These are phyloP conservation scores for Asterionellopsis glacialis DNA, from an alignment of 108 stramenopile genomes.

Conservation along the genomic window DNA sequence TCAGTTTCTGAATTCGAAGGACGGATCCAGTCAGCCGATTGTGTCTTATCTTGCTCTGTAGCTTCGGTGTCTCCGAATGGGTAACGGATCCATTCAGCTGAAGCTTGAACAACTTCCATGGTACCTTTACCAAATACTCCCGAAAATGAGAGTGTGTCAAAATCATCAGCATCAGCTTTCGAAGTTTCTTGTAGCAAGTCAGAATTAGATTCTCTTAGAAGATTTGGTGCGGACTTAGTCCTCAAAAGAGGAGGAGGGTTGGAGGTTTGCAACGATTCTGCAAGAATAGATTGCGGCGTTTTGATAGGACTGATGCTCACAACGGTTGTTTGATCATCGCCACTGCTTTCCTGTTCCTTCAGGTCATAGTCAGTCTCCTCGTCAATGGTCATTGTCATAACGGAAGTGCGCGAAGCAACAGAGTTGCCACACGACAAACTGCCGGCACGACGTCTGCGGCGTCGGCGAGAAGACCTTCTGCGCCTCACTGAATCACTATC, in stretches of 20 bases:
- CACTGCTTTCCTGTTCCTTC: neutral
- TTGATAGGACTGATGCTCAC: neutral
- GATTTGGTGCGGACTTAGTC: slow-evolving; percentile 28
- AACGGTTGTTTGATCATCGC: slow-evolving; percentile 3
- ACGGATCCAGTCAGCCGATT: too few relatives aligned
- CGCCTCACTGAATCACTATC: slow-evolving; percentile 4
- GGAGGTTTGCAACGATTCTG: neutral
- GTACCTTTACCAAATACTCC: neutral
- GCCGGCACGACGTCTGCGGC: neutral
- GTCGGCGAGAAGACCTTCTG: neutral
- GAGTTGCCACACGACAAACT: slow-evolving; percentile 17
- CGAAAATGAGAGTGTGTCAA: neutral
- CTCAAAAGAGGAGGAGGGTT: slow-evolving; percentile 9
- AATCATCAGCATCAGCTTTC: neutral
- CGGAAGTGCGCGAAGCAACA: slow-evolving; percentile 28
- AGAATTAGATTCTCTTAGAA: neutral
- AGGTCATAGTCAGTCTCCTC: slow-evolving; percentile 48
- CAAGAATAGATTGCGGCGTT: neutral
- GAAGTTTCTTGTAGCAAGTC: neutral
- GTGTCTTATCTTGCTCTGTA: too few relatives aligned
- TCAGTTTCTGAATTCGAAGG: too few relatives aligned
- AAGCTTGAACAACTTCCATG: slow-evolving; percentile 14
- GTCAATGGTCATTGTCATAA: slow-evolving; percentile 33
- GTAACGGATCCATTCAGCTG: slow-evolving; percentile 12
- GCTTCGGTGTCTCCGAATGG: too few relatives aligned